Evolutionary conservation across 1,284 basidiomycete genomes (phyloP).

Genomic region (Sutorius eximius): DNA sequence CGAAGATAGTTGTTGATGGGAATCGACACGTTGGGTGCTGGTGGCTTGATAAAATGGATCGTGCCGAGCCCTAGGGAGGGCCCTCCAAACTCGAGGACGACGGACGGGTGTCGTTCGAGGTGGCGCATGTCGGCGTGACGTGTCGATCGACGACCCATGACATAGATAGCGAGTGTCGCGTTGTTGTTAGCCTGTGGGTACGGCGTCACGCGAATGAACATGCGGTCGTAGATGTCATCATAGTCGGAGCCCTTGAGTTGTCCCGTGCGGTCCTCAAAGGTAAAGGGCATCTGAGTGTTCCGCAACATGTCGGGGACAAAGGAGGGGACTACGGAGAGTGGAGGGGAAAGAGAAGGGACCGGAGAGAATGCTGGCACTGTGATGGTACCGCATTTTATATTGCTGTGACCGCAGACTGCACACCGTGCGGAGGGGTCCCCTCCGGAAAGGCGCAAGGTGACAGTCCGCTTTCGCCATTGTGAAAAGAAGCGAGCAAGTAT

Average conservation of each 20-base stretch:
- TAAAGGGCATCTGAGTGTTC: conserved; percentile 44
- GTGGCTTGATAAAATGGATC: conserved; percentile 48
- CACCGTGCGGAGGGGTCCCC: conserved; percentile 18
- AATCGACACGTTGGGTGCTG: conserved; percentile 40
- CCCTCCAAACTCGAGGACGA: conserved; percentile 55
- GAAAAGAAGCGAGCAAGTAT: conserved; percentile 25
- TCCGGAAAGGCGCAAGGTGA: conserved; percentile 26
- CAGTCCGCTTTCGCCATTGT: conserved; percentile 23
- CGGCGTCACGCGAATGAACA: conserved; percentile 60
- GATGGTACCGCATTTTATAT: conserved; percentile 20
- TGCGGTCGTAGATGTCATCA: conserved; percentile 72
- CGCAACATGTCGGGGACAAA: conserved; percentile 16
- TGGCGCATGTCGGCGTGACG: conserved; percentile 55
- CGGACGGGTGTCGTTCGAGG: conserved; percentile 48
- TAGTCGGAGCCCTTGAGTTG: conserved; percentile 56
- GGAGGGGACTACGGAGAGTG: background rate
- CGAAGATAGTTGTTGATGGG: conserved; percentile 62
- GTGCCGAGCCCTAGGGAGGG: conserved; percentile 55
- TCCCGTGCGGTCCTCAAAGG: conserved; percentile 72
- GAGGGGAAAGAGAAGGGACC: background rate
- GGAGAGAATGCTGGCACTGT: background rate
- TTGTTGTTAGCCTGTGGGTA: conserved; percentile 36
- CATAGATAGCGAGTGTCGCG: conserved; percentile 50
- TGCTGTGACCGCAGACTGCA: conserved; percentile 19
- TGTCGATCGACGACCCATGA: conserved; percentile 61